These are phyloP conservation scores for Mucor piriformis DNA, from an alignment of 371 early-diverging fungal species.

Conservation along the genomic window DNA sequence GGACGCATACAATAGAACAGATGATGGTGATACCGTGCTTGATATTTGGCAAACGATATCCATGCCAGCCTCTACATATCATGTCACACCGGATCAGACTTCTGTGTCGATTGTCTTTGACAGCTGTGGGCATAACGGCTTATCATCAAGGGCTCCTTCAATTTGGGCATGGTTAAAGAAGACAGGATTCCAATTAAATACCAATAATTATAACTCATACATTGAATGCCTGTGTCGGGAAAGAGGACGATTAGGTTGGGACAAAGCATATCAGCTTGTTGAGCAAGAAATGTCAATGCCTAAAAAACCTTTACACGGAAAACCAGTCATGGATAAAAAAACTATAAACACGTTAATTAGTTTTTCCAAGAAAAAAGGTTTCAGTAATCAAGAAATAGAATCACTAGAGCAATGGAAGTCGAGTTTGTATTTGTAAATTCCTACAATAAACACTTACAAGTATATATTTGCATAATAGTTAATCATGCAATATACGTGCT, in stretches of 20 bases:
- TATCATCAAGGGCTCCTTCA: slow-evolving; percentile 19
- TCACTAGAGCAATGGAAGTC: slow-evolving; percentile 27
- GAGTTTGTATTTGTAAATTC: neutral
- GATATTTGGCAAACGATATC: slow-evolving; percentile 40
- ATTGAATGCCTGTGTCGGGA: slow-evolving; percentile 49
- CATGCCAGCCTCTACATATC: neutral
- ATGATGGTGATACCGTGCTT: slow-evolving; percentile 27
- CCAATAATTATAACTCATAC: slow-evolving; percentile 49
- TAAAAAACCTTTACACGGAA: neutral
- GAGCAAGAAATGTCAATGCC: slow-evolving; percentile 33
- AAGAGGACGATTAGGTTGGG: slow-evolving; percentile 33
- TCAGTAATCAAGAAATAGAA: slow-evolving; percentile 23
- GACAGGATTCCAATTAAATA: slow-evolving; percentile 27
- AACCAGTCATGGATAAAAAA: slow-evolving; percentile 33
- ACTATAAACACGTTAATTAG: slow-evolving; percentile 47
- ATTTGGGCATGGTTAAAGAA: slow-evolving; percentile 38
- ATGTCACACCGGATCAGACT: slow-evolving; percentile 11
- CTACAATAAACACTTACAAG: neutral
- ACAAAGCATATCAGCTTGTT: slow-evolving; percentile 27
- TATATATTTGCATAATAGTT: neutral
- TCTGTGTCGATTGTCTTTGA: slow-evolving; percentile 37
- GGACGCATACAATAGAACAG: slow-evolving; percentile 37
- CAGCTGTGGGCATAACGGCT: slow-evolving; percentile 39
- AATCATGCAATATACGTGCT: no score
- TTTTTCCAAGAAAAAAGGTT: slow-evolving; percentile 42